Conservation (phyloP, 2,329 filamentous ascomycete species). For the Ascochyta koolunga region DNA sequence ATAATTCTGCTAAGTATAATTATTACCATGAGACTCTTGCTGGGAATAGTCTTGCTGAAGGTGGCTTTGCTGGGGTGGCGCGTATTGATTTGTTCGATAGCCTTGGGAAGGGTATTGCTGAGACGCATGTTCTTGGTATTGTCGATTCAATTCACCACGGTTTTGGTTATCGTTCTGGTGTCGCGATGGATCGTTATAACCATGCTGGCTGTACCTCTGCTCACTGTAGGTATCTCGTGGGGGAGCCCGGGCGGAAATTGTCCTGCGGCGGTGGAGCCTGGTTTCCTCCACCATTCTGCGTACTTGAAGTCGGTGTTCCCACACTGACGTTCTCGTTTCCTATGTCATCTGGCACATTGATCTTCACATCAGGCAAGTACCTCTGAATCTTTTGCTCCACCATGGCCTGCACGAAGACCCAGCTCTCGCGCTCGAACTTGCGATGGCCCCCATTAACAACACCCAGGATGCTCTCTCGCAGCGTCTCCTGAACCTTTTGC, state of each 20-base stretch:
- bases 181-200: constrained; percentile 11
- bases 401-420: constrained; percentile 39
- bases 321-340: constrained; percentile 40
- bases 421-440: constrained; percentile 39
- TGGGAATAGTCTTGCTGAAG: constrained; percentile 13
- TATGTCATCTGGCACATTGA: constrained; percentile 38
- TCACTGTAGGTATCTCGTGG: constrained; percentile 9
- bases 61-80: constrained; percentile 9
- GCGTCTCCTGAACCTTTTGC: constrained; percentile 37
- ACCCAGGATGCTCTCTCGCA: constrained; percentile 37
- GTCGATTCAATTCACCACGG: constrained; percentile 8
- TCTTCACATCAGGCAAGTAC: constrained; percentile 39
- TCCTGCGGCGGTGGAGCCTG: constrained; percentile 11
- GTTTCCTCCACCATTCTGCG: constrained; percentile 20
- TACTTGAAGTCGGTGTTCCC: constrained; percentile 23
- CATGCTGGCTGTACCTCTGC: constrained; percentile 6
- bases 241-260: constrained; percentile 6
- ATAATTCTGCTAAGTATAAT: constrained; percentile 10
- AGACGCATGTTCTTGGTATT: constrained; percentile 11
- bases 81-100: constrained; percentile 9
- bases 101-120: constrained; percentile 1
- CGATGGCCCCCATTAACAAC: constrained; percentile 41
- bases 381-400: constrained; percentile 40
- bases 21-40: too few species aligned
- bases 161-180: constrained; percentile 18